phyloP scores from a whole-genome alignment of 305 asterid genomes.

The Solanum hybrid region DNA sequence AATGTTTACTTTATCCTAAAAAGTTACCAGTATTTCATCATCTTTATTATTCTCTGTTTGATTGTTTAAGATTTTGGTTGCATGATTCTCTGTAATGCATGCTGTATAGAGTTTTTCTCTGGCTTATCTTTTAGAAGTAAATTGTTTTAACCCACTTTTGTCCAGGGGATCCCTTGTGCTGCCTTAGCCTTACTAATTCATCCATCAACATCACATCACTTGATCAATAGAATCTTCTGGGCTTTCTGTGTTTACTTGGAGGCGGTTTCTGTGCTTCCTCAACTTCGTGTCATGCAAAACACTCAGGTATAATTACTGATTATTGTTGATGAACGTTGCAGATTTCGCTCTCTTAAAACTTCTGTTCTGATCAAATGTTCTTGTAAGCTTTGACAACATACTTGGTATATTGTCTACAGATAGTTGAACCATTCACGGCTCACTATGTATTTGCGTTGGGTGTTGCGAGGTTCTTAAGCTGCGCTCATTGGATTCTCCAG shows the following conservation, averaged over 20 bases:
- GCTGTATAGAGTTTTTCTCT: not conserved
- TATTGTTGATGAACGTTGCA: not conserved
- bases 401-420: conserved; percentile 27
- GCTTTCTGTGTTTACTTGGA: conserved; percentile 74
- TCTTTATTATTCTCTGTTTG: not conserved
- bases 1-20: not conserved
- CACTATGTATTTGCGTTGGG: conserved; percentile 78
- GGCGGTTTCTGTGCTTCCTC: conserved; percentile 72
- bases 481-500: conserved; percentile 87
- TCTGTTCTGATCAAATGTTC: not conserved
- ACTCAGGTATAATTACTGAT: conserved; percentile 35
- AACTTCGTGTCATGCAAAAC: conserved; percentile 63
- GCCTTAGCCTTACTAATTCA: conserved; percentile 53
- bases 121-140: not conserved
- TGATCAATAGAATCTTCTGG: conserved; percentile 56
- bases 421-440: conserved; percentile 77
- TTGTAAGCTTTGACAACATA: not conserved
- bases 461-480: conserved; percentile 72
- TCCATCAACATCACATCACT: conserved; percentile 60
- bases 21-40: not conserved
- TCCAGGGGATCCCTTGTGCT: conserved; percentile 63
- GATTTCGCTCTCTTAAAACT: not conserved
- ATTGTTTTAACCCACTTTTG: not conserved
- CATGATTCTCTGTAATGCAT: not conserved
- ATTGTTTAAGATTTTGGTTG: not conserved